Evolutionary conservation across 1,284 basidiomycete genomes (phyloP).

Genomic region (Ceratobasidium sp.): DNA sequence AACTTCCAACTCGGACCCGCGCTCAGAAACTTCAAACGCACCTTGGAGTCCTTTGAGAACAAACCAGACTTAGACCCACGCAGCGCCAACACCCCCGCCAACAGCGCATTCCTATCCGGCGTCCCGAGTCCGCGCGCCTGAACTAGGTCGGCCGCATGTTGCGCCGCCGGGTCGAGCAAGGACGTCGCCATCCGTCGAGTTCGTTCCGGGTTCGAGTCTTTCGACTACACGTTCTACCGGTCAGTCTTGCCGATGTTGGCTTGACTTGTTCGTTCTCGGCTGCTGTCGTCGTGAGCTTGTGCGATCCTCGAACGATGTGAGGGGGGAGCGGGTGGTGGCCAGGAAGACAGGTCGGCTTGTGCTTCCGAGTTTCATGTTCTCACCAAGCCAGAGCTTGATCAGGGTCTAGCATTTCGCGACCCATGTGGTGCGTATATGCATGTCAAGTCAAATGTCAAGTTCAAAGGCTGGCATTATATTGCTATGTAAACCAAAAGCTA

Average conservation of each 20-base stretch:
- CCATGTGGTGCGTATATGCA: background rate
- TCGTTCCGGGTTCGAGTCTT: too few species aligned
- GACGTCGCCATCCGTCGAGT: conserved; percentile 22
- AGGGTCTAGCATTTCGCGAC: conserved; percentile 7
- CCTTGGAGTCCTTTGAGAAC: conserved; percentile 40
- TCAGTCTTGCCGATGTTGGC: too few species aligned
- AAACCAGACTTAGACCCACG: conserved; percentile 14
- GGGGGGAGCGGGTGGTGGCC: background rate
- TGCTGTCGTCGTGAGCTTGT: background rate
- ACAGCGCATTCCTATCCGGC: conserved; percentile 36
- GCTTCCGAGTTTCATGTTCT: conserved; percentile 27
- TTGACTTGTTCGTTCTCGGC: too few species aligned
- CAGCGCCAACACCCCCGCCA: conserved; percentile 36
- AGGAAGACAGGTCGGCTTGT: conserved; percentile 9
- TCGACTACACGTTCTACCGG: too few species aligned
- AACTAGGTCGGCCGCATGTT: conserved; percentile 37
- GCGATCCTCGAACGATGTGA: background rate
- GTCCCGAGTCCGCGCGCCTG: conserved; percentile 22
- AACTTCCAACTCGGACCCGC: background rate
- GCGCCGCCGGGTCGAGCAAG: conserved; percentile 32
- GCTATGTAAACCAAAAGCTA: background rate
- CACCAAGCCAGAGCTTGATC: background rate
- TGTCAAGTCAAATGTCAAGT: background rate
- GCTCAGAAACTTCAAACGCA: background rate
- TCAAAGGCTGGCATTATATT: background rate